These are phyloP conservation scores for Saturnispora saitoi DNA, from an alignment of 805 yeast genomes.

Conservation along the genomic window DNA sequence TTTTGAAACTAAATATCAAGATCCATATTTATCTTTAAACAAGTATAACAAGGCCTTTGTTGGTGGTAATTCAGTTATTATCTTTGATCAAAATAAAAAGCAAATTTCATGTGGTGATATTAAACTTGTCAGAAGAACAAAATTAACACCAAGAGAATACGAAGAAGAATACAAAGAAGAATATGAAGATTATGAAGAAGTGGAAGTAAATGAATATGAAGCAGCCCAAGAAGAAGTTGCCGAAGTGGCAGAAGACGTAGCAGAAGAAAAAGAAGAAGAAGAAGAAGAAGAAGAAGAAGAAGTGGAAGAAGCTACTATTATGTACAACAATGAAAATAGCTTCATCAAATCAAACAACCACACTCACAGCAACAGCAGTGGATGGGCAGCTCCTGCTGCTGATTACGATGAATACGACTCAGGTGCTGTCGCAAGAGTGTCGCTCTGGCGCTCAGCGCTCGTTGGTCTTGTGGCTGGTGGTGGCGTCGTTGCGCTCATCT, in stretches of 20 bases:
- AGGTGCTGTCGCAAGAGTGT: neutral
- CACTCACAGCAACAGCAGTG: neutral
- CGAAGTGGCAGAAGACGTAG: neutral
- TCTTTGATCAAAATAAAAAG: slow-evolving; percentile 48
- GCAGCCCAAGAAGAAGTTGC: slow-evolving; percentile 1
- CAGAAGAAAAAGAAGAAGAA: neutral
- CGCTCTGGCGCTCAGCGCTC: neutral
- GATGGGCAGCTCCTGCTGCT: neutral
- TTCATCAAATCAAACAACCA: no score
- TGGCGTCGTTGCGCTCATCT: neutral
- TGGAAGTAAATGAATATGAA: neutral
- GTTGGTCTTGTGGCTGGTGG: neutral
- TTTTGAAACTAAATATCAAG: slow-evolving; percentile 53
- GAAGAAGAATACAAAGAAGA: neutral
- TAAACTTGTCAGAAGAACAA: slow-evolving; percentile 24
- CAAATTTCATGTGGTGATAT: slow-evolving; percentile 60
- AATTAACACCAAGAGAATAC: slow-evolving; percentile 18
- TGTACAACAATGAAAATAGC: neutral
- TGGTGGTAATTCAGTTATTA: slow-evolving; percentile 47
- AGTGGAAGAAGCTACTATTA: neutral
- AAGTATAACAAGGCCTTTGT: slow-evolving; percentile 47
- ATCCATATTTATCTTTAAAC: slow-evolving; percentile 57
- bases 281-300: neutral
- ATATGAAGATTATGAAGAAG: neutral
- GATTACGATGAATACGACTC: neutral